A percentile compares a stretch with the other conserved stretches of the same genome.
phyloP scores from a whole-genome alignment of 1,284 basidiomycete genomes.

The Cutaneotrichosporon daszewskae region DNA sequence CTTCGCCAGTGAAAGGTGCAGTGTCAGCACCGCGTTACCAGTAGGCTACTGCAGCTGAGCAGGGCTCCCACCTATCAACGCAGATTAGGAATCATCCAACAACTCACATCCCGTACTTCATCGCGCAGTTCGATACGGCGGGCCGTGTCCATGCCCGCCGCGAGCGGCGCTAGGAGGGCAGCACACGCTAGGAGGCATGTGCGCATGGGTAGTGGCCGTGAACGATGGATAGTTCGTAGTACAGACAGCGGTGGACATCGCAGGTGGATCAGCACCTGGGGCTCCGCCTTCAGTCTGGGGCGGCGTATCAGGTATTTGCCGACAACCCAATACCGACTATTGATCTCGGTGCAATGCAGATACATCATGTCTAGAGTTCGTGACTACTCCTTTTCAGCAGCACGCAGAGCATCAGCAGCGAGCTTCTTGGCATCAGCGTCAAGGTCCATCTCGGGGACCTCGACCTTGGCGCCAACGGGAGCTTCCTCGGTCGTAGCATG shows the following conservation, averaged over 20 bases:
- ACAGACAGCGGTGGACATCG: too few species aligned
- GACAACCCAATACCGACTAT: too few species aligned
- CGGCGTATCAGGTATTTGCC: too few species aligned
- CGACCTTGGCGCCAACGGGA: slow-evolving; percentile 21
- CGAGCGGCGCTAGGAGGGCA: not conserved
- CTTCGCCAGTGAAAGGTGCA: not conserved
- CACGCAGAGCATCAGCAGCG: slow-evolving; percentile 28
- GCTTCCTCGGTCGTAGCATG: slow-evolving; percentile 6
- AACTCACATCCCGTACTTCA: slow-evolving; percentile 12
- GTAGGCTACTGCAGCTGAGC: not conserved
- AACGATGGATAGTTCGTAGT: too few species aligned
- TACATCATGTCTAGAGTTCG: not conserved
- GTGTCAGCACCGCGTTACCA: not conserved
- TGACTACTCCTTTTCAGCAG: slow-evolving; percentile 1
- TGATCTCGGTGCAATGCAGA: too few species aligned
- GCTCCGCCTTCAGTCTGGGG: too few species aligned
- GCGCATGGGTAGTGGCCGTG: too few species aligned
- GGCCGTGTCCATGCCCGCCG: slow-evolving; percentile 2
- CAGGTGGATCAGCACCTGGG: too few species aligned
- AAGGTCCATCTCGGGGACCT: slow-evolving; percentile 30
- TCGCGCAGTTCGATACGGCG: slow-evolving; percentile 12
- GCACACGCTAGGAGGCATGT: slow-evolving; percentile 2
- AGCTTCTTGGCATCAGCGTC: slow-evolving; percentile 36
- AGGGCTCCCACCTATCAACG: too few species aligned
- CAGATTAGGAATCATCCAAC: too few species aligned